Evolutionary conservation across 352 stramenopile species (phyloP), one percentile per base, ranked within the genome.

Genomic region (Thalassiosira exigua): DNA sequence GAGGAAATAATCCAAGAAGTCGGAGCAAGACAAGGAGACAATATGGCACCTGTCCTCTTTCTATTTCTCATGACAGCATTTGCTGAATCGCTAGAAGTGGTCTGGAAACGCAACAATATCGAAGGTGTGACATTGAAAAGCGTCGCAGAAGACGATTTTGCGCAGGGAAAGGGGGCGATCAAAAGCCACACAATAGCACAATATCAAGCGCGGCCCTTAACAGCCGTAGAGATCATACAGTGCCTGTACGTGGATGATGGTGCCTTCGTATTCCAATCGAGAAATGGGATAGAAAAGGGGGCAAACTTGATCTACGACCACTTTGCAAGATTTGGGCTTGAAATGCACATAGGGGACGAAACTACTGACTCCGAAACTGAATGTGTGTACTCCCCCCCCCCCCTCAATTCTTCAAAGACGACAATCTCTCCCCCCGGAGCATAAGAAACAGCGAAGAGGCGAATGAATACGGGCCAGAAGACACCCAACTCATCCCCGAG

Each of bases 11-110:
- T 21, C 19, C 66, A 82, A 62, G 41, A 21, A 56, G 66, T 82
- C n/a, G 64, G 66, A 58, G 65, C 70, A 24, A 61, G 50, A 58
- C 65, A 82, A 57, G 73, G 73, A n/a, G 73, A 82, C 32, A 77
- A 76, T 44, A 19, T 82, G n/a, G 33, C 66, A 53, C 65, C 74
- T 3, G 57, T 82, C 0, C 9, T 82, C 4, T 82, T 82, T 22
- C 54, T 75, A 4, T 76, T 81, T 24, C 14, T 75, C 0, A 75
- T 81, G 64, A 46, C 54, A 4, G 64, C 56, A 7, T 46, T 69
- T 30, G 41, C 56, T 0, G 64, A 81, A 17, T 27, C 33, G 0
- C 22, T 82, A 0, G 30, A 77, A 41, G 1, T 57, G 1, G 26
- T 56, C 26, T 76, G 42, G 44, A 22, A 30, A 48, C n/a, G n/a